Evolutionary conservation across 352 stramenopile genomes (phyloP).

Genomic region (Elongisporangium senticosum): DNA sequence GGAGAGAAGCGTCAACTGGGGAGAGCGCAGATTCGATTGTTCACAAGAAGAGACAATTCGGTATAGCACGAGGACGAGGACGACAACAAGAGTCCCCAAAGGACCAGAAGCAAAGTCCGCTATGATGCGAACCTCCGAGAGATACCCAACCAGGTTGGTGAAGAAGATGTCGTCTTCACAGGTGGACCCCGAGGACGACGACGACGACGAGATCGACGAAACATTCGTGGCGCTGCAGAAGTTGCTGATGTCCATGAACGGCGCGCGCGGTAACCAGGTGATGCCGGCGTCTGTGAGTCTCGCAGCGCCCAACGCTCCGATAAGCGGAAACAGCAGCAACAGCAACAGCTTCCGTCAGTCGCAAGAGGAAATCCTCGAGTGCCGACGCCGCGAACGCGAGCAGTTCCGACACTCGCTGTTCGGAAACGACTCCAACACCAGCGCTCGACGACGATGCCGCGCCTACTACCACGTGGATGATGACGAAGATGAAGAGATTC

Average conservation of each 20-base stretch:
- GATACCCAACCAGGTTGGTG: slow-evolving; percentile 16
- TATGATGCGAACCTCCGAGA: slow-evolving; percentile 3
- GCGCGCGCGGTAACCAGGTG: slow-evolving; percentile 19
- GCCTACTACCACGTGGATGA: slow-evolving; percentile 59
- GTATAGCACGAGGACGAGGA: background rate
- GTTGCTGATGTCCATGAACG: slow-evolving; percentile 61
- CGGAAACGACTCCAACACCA: slow-evolving; percentile 2
- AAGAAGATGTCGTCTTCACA: slow-evolving; percentile 52
- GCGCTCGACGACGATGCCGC: slow-evolving; percentile 31
- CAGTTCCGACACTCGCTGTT: slow-evolving; percentile 62
- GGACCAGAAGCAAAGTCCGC: background rate
- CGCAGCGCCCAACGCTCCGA: slow-evolving; percentile 10
- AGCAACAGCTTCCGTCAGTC: slow-evolving; percentile 20
- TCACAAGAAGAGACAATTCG: background rate
- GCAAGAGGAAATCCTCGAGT: slow-evolving; percentile 73
- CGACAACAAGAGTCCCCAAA: background rate
- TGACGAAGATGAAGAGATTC: slow-evolving; percentile 60
- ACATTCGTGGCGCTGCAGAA: slow-evolving; percentile 77
- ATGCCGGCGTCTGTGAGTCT: slow-evolving; percentile 7
- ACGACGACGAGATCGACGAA: slow-evolving; percentile 74
- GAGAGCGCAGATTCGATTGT: background rate
- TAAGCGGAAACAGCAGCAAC: background rate
- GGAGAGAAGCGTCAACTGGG: background rate
- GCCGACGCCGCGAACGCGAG: slow-evolving; percentile 55
- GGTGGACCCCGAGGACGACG: slow-evolving; percentile 30